A percentile compares a stretch with the other conserved stretches of the same genome.
Evolutionary conservation across 345 rosid species (phyloP).

Genomic region (Abelmoschus esculentus): DNA sequence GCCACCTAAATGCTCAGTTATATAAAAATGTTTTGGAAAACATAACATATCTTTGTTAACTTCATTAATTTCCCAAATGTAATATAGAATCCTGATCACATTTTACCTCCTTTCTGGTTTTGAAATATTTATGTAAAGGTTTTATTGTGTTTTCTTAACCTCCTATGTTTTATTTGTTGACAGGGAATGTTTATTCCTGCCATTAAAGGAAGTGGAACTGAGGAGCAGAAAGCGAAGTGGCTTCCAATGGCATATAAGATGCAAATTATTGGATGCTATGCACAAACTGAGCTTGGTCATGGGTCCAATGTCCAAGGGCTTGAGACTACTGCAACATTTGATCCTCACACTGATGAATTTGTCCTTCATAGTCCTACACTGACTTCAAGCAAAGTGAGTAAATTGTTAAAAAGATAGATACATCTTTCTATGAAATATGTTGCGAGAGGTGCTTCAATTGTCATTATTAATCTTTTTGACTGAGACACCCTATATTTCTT

Average conservation of each 20-base stretch:
- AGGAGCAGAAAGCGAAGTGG: conserved; percentile 93
- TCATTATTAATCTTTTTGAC: neutral
- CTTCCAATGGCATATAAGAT: conserved; percentile 77
- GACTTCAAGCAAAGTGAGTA: conserved; percentile 85
- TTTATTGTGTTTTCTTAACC: neutral
- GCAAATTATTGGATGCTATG: conserved; percentile 98
- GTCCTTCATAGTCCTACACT: conserved; percentile 83
- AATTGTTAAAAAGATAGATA: neutral
- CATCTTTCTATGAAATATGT: neutral
- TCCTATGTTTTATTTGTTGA: conserved; percentile 11
- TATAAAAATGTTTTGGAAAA: too few species aligned
- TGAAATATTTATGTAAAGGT: too few species aligned
- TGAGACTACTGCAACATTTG: conserved; percentile 97
- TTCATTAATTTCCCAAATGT: too few species aligned
- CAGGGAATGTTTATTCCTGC: conserved; percentile 98
- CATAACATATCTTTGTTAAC: too few species aligned
- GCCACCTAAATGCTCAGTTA: neutral
- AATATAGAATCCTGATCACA: too few species aligned
- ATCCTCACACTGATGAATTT: conserved; percentile 85
- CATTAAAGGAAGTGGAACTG: conserved; percentile 92
- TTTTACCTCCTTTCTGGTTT: too few species aligned
- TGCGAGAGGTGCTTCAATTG: neutral
- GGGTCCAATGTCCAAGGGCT: conserved; percentile 99
- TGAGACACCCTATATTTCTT: neutral
- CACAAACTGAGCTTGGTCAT: conserved; percentile 99